Percentiles rank a stretch among this genome's conserved stretches.
phyloP scores from a whole-genome alignment of 2,329 filamentous ascomycete species.

The Aspergillus transmontanensis region DNA sequence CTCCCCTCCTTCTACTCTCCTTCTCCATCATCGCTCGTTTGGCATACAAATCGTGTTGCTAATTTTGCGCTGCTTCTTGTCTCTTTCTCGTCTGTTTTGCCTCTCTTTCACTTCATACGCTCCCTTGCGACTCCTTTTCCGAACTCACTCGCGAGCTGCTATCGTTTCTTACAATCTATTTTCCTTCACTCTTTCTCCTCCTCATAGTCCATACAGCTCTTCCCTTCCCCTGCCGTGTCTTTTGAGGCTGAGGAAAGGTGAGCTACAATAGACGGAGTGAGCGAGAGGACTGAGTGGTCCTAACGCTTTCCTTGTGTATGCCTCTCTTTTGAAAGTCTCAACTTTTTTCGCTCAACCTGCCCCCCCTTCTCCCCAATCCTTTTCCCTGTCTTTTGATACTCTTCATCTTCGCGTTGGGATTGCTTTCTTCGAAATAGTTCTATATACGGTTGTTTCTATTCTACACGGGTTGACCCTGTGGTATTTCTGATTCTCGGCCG shows the following conservation, averaged over 20 bases:
- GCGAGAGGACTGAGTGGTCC: not conserved
- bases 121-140: not conserved
- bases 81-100: not conserved
- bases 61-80: not conserved
- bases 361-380: not conserved
- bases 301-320: not conserved
- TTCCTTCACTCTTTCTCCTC: constrained; percentile 2
- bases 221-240: not conserved
- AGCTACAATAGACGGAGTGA: not conserved
- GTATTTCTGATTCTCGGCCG: constrained; percentile 10
- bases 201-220: constrained; percentile 1
- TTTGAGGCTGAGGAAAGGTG: not conserved
- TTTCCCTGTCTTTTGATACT: not conserved
- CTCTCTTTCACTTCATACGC: not conserved
- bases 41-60: not conserved
- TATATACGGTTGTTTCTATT: constrained; percentile 16
- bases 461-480: constrained; percentile 34
- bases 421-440: not conserved
- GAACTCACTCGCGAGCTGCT: not conserved
- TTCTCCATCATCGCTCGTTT: not conserved
- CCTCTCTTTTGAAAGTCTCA: not conserved
- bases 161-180: not conserved
- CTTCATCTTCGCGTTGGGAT: not conserved
- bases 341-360: not conserved
- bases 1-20: not conserved